A percentile compares a stretch with the other conserved stretches of the same genome.
These are phyloP conservation scores for Teunomyces gatunensis DNA, from an alignment of 805 yeast species.

Conservation along the genomic window DNA sequence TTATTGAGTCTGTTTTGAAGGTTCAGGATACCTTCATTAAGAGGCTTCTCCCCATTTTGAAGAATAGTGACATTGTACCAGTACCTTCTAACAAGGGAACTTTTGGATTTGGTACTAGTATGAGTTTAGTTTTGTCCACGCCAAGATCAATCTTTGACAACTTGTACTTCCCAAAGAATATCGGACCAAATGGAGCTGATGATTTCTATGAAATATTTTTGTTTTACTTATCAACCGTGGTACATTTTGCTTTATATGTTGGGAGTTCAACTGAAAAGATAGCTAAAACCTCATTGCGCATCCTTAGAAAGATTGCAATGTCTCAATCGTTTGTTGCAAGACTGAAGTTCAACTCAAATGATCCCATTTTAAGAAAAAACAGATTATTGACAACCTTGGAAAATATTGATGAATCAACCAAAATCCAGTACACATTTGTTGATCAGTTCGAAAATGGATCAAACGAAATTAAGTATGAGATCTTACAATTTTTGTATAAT, in stretches of 20 bases:
- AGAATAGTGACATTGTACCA: conserved; percentile 27
- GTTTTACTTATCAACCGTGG: conserved; percentile 67
- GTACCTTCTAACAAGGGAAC: conserved; percentile 6
- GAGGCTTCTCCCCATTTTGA: conserved; percentile 50
- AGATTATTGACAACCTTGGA: conserved; percentile 69
- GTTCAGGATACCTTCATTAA: conserved; percentile 61
- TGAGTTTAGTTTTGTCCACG: conserved; percentile 25
- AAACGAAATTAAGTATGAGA: conserved; percentile 49
- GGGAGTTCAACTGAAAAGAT: conserved; percentile 53
- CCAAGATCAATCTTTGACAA: conserved; percentile 25
- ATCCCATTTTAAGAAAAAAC: conserved; percentile 44
- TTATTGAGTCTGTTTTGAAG: conserved; percentile 46
- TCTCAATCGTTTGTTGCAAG: conserved; percentile 44
- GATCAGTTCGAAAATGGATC: conserved; percentile 51
- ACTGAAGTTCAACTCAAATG: conserved; percentile 15
- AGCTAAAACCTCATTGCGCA: conserved; percentile 51
- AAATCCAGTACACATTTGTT: conserved; percentile 71
- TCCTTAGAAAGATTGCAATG: conserved; percentile 50
- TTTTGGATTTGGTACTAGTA: conserved; percentile 25
- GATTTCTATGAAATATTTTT: conserved; percentile 72
- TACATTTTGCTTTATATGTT: conserved; percentile 71
- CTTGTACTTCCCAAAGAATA: conserved; percentile 37
- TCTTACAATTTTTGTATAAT: conserved; percentile 56
- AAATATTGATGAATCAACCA: conserved; percentile 72
- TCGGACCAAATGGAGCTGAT: conserved; percentile 59